These are phyloP conservation scores for Lecanicillium sp. DNA, from an alignment of 2,329 filamentous ascomycete species.

Conservation along the genomic window DNA sequence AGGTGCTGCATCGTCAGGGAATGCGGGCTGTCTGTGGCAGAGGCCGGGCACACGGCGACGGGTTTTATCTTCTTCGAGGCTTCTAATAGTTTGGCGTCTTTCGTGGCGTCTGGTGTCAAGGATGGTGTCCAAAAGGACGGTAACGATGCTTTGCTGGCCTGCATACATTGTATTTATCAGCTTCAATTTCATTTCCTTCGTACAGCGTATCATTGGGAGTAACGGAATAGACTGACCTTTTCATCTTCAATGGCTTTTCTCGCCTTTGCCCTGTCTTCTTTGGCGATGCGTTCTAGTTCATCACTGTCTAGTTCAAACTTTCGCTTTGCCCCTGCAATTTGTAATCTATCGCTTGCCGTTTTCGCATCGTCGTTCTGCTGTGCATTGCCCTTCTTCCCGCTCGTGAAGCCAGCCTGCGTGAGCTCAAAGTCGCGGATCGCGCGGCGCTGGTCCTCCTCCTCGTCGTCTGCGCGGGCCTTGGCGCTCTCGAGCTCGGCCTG, in stretches of 20 bases:
- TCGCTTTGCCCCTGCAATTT: conserved; percentile 46
- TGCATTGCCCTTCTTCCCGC: conserved; percentile 19
- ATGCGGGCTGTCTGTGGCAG: conserved; percentile 60
- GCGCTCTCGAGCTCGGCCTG: conserved; percentile 54
- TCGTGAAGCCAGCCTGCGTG: conserved; percentile 65
- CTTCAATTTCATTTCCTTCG: neutral
- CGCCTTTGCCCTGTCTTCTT: conserved; percentile 63
- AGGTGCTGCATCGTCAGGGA: conserved; percentile 72
- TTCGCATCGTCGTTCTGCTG: conserved; percentile 25
- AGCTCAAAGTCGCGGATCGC: conserved; percentile 79
- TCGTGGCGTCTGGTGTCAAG: conserved; percentile 56
- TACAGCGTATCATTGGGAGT: neutral
- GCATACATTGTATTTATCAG: conserved; percentile 13
- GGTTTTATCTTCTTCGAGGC: conserved; percentile 58
- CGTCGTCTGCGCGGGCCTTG: conserved; percentile 53
- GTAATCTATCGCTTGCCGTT: conserved; percentile 2
- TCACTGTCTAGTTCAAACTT: conserved; percentile 72
- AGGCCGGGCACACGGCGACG: conserved; percentile 70
- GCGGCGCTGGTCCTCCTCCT: conserved; percentile 63
- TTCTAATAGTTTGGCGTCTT: conserved; percentile 44
- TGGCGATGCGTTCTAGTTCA: conserved; percentile 64
- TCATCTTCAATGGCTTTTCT: conserved; percentile 67
- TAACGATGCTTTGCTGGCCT: conserved; percentile 59
- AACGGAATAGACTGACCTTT: conserved; percentile 41
- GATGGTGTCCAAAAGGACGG: conserved; percentile 93